Conservation (phyloP, 164 flowering plant species). For the Chloranthus sessilifolius region DNA sequence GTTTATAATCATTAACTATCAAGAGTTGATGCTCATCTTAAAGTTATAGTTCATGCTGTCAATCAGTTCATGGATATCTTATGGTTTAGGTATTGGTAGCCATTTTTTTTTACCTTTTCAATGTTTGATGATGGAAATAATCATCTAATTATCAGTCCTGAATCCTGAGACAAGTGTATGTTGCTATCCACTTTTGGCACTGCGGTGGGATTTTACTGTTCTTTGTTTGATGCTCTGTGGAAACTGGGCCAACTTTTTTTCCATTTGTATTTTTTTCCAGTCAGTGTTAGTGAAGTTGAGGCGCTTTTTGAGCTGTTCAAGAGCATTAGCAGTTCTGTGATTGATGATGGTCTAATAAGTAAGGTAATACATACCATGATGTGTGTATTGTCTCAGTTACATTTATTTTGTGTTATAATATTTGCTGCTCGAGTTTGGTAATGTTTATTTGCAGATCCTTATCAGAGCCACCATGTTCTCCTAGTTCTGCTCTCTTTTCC, state of each 20-base stretch:
- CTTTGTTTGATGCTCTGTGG: background rate
- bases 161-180: background rate
- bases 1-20: too few relatives aligned
- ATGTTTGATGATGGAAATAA: background rate
- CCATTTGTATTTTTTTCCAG: constrained; percentile 23
- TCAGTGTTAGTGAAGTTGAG: constrained; percentile 70
- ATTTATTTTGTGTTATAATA: background rate
- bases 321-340: constrained; percentile 59
- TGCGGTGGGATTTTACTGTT: too few relatives aligned
- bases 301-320: constrained; percentile 66
- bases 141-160: background rate
- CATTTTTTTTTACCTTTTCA: background rate
- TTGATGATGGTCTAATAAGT: constrained; percentile 69
- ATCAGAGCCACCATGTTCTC: background rate
- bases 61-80: too few relatives aligned
- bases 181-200: too few relatives aligned
- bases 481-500: background rate
- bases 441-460: background rate
- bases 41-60: too few relatives aligned
- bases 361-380: constrained; percentile 29
- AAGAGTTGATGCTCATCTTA: too few relatives aligned
- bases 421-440: background rate
- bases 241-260: background rate
- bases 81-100: too few relatives aligned
- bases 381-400: background rate